Evolutionary conservation across 768 basidiomycete species (phyloP), one percentile per base, ranked within the genome.

Genomic region (Ramaria sp.): DNA sequence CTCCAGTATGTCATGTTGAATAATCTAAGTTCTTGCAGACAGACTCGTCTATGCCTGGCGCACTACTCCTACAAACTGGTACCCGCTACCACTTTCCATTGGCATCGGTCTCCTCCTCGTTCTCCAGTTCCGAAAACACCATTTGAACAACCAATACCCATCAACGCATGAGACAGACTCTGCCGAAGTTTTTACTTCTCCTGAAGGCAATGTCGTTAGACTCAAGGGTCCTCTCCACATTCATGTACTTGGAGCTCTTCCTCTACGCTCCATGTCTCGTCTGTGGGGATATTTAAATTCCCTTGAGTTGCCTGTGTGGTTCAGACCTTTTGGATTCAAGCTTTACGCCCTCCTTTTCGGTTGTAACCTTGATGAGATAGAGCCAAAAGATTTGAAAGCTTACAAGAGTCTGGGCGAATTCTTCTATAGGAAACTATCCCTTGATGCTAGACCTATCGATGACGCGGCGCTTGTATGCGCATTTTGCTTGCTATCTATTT

Each of bases 281-380:
- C 69, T 98, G 5, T 98, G 95, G 93, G 96, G 96, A 5, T 94
- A 93, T 67, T 63, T 98, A 58, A 99, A 97, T 71, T 88, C 87
- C 1, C 76, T 94, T 58, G 86, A 92, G 61, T 79, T 99, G 5
- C 96, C 96, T 28, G 75, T 94, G 57, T 99, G 93, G 94, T 78
- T 92, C 69, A 78, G 96, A n/a, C 93, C 93, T 3, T 80, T 82
- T 64, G 89, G 94, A 36, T 82, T 93, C 72, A 79, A 81, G 56
- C 62, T 94, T 47, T 99, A 97, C 65, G 79, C 91, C 16, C 79
- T 72, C 61, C 74, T 82, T n/a, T 99, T 99, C 62, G 91, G 90
- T 24, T 96, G 93, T 73, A 85, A 97, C 73, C 75, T 99, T 57
- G 82, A 89, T 56, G 96, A 99, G 67, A 83, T 91, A 12, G 91